These are phyloP conservation scores for Pleurotus salmoneostramineus DNA, from an alignment of 768 basidiomycete genomes.

Conservation along the genomic window DNA sequence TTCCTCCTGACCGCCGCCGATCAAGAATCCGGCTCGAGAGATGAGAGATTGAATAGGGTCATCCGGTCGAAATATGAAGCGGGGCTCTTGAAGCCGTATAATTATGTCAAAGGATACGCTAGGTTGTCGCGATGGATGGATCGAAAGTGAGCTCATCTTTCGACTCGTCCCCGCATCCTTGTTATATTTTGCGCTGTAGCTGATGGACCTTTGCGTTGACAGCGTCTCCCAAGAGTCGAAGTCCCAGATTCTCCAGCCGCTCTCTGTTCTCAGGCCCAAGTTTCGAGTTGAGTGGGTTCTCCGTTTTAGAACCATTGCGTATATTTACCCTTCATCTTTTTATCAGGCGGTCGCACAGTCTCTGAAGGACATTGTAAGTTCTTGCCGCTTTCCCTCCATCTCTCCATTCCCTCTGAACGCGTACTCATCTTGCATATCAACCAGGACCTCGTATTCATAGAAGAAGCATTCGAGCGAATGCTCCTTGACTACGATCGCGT, in stretches of 20 bases:
- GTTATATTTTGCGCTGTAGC: slow-evolving; percentile 20
- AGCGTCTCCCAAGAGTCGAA: slow-evolving; percentile 86
- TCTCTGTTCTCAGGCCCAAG: slow-evolving; percentile 82
- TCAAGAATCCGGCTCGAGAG: slow-evolving; percentile 85
- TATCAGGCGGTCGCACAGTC: slow-evolving; percentile 74
- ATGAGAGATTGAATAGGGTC: slow-evolving; percentile 86
- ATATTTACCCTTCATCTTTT: slow-evolving; percentile 3
- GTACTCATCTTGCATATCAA: neutral
- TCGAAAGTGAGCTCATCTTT: slow-evolving; percentile 55
- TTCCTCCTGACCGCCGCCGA: slow-evolving; percentile 94
- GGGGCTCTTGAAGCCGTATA: slow-evolving; percentile 90
- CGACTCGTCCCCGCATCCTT: neutral
- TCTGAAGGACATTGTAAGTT: slow-evolving; percentile 71
- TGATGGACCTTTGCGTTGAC: no score
- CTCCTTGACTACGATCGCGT: slow-evolving; percentile 94
- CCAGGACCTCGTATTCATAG: slow-evolving; percentile 93
- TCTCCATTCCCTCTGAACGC: neutral
- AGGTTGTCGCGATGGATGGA: slow-evolving; percentile 94
- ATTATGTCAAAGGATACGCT: slow-evolving; percentile 95
- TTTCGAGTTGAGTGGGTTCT: slow-evolving; percentile 55
- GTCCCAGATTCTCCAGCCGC: slow-evolving; percentile 86
- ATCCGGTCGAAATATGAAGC: slow-evolving; percentile 97
- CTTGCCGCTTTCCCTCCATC: neutral
- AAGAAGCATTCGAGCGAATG: slow-evolving; percentile 95
- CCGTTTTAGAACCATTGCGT: neutral